These are phyloP conservation scores for Thraustochytrium striatum DNA, from an alignment of 352 stramenopile species.

Conservation along the genomic window DNA sequence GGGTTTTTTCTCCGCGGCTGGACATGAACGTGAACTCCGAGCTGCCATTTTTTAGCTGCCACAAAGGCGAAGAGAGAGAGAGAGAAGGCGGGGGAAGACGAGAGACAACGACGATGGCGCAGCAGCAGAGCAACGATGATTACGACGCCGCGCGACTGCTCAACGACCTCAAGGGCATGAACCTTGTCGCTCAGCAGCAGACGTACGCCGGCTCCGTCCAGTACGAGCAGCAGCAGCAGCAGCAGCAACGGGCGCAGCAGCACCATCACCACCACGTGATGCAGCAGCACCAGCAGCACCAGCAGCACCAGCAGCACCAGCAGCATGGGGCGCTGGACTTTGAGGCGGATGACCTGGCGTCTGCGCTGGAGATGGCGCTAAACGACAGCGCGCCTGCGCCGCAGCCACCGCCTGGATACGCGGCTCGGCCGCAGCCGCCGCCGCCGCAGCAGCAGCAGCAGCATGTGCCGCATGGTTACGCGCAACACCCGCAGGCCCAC, in stretches of 20 bases:
- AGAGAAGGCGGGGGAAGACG: background rate
- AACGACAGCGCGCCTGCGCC: background rate
- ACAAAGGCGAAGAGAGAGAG: background rate
- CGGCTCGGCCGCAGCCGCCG: background rate
- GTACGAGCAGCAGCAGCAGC: conserved; percentile 1
- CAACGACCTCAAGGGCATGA: conserved; percentile 10
- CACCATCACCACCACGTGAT: background rate
- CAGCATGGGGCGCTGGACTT: conserved; percentile 3
- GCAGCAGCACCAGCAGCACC: background rate
- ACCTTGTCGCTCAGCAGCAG: background rate
- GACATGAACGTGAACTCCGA: no score
- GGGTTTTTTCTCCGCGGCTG: no score
- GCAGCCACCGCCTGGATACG: background rate
- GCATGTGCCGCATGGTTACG: background rate
- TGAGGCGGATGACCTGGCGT: conserved; percentile 41
- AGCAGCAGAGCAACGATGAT: background rate
- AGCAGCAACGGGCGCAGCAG: background rate
- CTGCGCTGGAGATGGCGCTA: conserved; percentile 25
- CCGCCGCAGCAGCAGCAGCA: background rate
- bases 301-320: background rate
- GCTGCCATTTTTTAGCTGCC: no score
- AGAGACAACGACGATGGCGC: background rate
- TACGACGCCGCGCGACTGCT: conserved; percentile 20
- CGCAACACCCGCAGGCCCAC: background rate
- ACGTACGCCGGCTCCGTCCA: conserved; percentile 3